Percentiles rank a stretch among this genome's conserved stretches.
Conservation (phyloP, 495 filamentous ascomycete genomes). For the Viridothelium virens region DNA sequence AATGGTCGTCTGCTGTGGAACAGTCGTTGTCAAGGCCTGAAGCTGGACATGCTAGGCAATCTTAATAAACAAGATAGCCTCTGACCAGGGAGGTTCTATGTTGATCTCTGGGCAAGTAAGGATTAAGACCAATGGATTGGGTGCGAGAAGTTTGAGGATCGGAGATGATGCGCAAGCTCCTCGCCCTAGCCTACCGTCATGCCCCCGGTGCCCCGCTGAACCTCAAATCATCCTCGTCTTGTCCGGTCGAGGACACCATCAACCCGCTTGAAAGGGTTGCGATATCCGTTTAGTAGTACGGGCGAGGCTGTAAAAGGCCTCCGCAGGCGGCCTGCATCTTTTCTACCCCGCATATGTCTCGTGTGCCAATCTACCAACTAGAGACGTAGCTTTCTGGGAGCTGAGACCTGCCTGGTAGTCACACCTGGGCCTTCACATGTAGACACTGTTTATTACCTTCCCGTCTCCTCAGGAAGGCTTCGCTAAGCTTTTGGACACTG, state of each 20-base stretch:
- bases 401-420: too few species aligned
- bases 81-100: neutral
- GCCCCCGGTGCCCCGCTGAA: neutral
- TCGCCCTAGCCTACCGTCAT: neutral
- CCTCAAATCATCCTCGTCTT: neutral
- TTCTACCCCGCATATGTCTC: neutral
- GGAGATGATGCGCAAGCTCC: neutral
- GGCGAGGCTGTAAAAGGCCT: neutral
- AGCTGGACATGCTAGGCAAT: neutral
- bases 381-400: slow-evolving; percentile 1
- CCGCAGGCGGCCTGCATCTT: neutral
- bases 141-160: neutral
- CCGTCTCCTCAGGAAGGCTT: neutral
- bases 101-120: neutral
- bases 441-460: slow-evolving; percentile 1
- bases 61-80: neutral
- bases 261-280: neutral
- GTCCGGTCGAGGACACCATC: neutral
- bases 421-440: neutral
- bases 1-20: neutral
- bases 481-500: neutral
- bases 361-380: neutral
- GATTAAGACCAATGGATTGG: neutral
- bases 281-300: neutral
- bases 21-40: neutral